Conservation (phyloP, 1,284 basidiomycete species). For the Leccinum pachyderme region DNA sequence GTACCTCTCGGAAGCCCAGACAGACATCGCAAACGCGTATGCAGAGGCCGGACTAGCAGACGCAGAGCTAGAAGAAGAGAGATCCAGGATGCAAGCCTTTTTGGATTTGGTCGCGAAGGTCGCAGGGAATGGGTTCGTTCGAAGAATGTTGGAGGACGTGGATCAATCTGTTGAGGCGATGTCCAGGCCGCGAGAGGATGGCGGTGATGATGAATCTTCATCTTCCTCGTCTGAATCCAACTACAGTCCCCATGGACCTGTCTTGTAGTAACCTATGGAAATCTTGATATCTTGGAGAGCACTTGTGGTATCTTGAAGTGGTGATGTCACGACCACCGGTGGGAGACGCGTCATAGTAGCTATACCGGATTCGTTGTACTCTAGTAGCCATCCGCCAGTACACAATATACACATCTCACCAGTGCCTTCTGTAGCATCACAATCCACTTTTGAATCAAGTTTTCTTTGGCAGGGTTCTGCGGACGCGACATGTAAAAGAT, state of each 20-base stretch:
- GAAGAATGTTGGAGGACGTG: constrained; percentile 25
- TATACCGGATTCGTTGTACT: background rate
- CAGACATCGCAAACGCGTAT: constrained; percentile 23
- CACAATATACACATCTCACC: background rate
- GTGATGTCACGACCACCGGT: background rate
- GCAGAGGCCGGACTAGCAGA: constrained; percentile 30
- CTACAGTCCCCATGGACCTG: background rate
- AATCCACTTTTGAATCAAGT: background rate
- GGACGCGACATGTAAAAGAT: background rate
- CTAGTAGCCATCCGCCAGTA: background rate
- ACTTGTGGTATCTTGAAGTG: background rate
- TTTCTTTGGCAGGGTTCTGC: background rate
- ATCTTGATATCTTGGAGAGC: background rate
- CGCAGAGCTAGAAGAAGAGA: constrained; percentile 24
- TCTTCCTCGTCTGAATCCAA: constrained; percentile 5
- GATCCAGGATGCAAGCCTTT: constrained; percentile 25
- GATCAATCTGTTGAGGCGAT: constrained; percentile 12
- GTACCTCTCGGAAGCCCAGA: constrained; percentile 14
- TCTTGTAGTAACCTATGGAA: background rate
- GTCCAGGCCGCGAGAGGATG: constrained; percentile 11
- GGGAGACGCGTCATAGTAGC: background rate
- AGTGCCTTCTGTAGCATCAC: background rate
- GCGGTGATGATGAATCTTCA: background rate
- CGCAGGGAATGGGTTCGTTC: constrained; percentile 29
- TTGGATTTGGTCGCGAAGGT: constrained; percentile 23